Percentiles rank a stretch among this genome's conserved stretches.
Conservation (phyloP, 495 filamentous ascomycete species). For the Tuber borchii region DNA sequence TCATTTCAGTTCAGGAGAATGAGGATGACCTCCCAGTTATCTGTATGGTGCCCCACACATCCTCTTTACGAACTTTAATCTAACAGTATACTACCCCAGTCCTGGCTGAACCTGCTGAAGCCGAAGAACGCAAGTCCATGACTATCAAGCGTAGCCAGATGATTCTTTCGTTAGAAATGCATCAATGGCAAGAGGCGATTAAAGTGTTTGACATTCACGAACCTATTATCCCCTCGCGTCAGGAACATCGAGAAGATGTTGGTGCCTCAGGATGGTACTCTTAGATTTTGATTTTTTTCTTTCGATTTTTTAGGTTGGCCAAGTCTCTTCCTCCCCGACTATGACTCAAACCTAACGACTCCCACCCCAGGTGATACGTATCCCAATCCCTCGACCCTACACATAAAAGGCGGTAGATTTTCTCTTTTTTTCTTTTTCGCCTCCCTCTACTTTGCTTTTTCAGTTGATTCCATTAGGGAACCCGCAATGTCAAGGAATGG, state of each 20-base stretch:
- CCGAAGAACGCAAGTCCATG: conserved; percentile 24
- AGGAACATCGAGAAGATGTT: conserved; percentile 37
- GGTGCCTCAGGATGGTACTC: conserved; percentile 38
- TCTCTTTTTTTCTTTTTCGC: neutral
- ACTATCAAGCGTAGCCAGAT: conserved; percentile 24
- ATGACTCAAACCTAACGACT: neutral
- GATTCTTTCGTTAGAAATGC: conserved; percentile 40
- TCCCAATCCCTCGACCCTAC: neutral
- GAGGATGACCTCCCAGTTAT: conserved; percentile 49
- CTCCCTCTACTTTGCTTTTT: neutral
- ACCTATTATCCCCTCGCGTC: conserved; percentile 77
- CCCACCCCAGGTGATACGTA: neutral
- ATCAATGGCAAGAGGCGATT: conserved; percentile 65
- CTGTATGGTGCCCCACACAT: conserved; percentile 40
- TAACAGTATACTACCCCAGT: conserved; percentile 9
- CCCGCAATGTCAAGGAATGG: neutral
- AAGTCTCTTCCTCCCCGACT: neutral
- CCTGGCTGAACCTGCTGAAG: conserved; percentile 22
- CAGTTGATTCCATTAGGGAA: neutral
- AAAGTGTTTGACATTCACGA: conserved; percentile 65
- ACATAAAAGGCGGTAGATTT: neutral
- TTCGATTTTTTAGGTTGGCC: neutral
- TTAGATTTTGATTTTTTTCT: conserved; percentile 11
- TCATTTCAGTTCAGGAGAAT: conserved; percentile 46
- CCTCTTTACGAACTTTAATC: neutral